These are phyloP conservation scores for Monosporascus sp. DNA, from an alignment of 2,329 filamentous ascomycete genomes.

Conservation along the genomic window DNA sequence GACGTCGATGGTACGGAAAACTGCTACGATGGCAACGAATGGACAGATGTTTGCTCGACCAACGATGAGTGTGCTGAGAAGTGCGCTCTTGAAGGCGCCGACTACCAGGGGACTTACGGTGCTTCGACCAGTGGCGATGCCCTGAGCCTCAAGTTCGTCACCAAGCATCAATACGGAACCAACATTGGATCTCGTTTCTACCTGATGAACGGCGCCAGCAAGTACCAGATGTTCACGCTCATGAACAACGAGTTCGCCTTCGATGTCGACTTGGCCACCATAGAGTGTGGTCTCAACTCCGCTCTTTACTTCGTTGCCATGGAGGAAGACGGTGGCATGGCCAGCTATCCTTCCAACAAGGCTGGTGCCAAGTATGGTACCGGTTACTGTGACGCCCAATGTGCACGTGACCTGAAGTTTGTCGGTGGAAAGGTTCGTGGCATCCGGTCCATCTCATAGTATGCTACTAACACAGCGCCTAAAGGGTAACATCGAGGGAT, in stretches of 20 bases:
- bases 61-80: slow-evolving; percentile 36
- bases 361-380: slow-evolving; percentile 45
- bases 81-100: slow-evolving; percentile 41
- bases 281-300: slow-evolving; percentile 59
- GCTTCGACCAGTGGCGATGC: slow-evolving; percentile 42
- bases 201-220: slow-evolving; percentile 49
- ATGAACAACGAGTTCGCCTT: slow-evolving; percentile 59
- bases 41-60: slow-evolving; percentile 31
- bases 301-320: slow-evolving; percentile 55
- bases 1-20: slow-evolving; percentile 36
- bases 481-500: slow-evolving; percentile 42
- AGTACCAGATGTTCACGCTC: slow-evolving; percentile 55
- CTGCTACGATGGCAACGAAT: slow-evolving; percentile 44
- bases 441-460: not conserved
- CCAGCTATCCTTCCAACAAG: slow-evolving; percentile 41
- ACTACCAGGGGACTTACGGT: slow-evolving; percentile 42
- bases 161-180: slow-evolving; percentile 37
- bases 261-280: slow-evolving; percentile 57
- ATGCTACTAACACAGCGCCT: slow-evolving; percentile 2
- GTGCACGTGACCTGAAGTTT: slow-evolving; percentile 45
- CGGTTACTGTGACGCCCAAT: slow-evolving; percentile 50
- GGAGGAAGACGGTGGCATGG: slow-evolving; percentile 49
- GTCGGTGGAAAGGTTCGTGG: slow-evolving; percentile 37
- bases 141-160: slow-evolving; percentile 47
- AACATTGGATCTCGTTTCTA: slow-evolving; percentile 49